Evolutionary conservation across 2,329 filamentous ascomycete genomes (phyloP).

Genomic region (Colletotrichum eleusines): DNA sequence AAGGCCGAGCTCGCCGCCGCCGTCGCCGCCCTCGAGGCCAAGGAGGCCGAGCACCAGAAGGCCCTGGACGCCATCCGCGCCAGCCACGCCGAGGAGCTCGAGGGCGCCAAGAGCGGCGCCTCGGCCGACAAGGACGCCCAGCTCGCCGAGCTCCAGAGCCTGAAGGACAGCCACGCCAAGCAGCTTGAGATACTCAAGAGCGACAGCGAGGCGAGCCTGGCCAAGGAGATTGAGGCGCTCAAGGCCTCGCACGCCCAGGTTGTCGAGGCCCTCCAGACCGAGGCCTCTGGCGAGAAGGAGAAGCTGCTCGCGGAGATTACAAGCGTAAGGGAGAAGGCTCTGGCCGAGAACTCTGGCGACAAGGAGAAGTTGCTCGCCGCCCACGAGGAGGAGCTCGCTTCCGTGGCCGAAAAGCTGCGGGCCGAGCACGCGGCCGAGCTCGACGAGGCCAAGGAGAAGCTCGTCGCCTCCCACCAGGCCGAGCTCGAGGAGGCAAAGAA

Average conservation of each 20-base stretch:
- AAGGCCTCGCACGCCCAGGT: conserved; percentile 58
- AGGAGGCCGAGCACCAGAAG: conserved; percentile 65
- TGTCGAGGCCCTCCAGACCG: conserved; percentile 58
- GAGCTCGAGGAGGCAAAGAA: conserved; percentile 56
- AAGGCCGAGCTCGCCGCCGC: conserved; percentile 59
- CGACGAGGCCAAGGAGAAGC: conserved; percentile 49
- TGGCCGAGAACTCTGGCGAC: conserved; percentile 56
- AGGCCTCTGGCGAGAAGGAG: conserved; percentile 55
- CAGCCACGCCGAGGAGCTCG: conserved; percentile 70
- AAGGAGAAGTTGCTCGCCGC: conserved; percentile 52
- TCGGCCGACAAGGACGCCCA: conserved; percentile 63
- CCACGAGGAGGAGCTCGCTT: conserved; percentile 50
- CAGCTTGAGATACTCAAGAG: conserved; percentile 59
- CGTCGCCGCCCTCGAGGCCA: conserved; percentile 61
- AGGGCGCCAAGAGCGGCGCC: conserved; percentile 65
- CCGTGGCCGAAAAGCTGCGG: conserved; percentile 49
- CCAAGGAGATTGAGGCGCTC: conserved; percentile 57
- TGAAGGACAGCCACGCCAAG: conserved; percentile 67
- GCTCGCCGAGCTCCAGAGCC: conserved; percentile 62
- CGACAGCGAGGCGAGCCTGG: conserved; percentile 55
- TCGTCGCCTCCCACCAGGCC: conserved; percentile 59
- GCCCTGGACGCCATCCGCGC: conserved; percentile 67
- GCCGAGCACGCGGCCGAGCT: conserved; percentile 50
- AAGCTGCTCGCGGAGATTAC: conserved; percentile 51
- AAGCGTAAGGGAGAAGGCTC: conserved; percentile 54